These are phyloP conservation scores for Colletotrichum siamense DNA, from an alignment of 2,329 filamentous ascomycete species.

Conservation along the genomic window DNA sequence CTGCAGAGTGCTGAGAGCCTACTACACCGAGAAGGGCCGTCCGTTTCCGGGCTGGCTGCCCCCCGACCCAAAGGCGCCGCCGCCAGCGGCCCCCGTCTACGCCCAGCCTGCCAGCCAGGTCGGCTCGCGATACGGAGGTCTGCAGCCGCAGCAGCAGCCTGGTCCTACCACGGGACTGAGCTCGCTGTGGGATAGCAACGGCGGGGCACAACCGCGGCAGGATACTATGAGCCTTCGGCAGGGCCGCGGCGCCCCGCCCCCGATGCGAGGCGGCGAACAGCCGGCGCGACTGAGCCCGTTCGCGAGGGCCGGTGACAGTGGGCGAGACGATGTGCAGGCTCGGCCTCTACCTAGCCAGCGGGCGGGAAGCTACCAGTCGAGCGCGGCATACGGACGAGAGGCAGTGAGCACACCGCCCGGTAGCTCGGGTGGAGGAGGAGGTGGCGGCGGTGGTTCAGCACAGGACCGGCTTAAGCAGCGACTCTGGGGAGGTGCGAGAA, in stretches of 20 bases:
- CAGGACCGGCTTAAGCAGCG: constrained; percentile 84
- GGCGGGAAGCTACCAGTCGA: constrained; percentile 75
- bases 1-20: constrained; percentile 88
- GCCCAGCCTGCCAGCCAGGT: constrained; percentile 49
- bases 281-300: constrained; percentile 37
- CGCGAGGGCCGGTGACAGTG: constrained; percentile 26
- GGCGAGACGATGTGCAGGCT: constrained; percentile 45
- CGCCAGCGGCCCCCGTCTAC: constrained; percentile 58
- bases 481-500: constrained; percentile 69
- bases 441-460: constrained; percentile 58
- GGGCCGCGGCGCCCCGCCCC: constrained; percentile 41
- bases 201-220: constrained; percentile 36
- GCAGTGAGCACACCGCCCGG: constrained; percentile 35
- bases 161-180: constrained; percentile 46
- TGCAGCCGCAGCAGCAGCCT: constrained; percentile 38
- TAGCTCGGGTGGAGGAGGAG: constrained; percentile 36
- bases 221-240: constrained; percentile 50
- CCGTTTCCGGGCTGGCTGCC: constrained; percentile 87
- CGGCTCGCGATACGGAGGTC: constrained; percentile 59
- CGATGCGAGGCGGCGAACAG: constrained; percentile 24
- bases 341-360: constrained; percentile 76
- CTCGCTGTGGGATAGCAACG: constrained; percentile 61
- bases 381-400: constrained; percentile 31
- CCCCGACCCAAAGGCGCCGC: constrained; percentile 80
- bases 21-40: constrained; percentile 89